A percentile compares a stretch with the other conserved stretches of the same genome.
Evolutionary conservation across 2,329 filamentous ascomycete genomes (phyloP).

Genomic region (Cyphellophora europaea): DNA sequence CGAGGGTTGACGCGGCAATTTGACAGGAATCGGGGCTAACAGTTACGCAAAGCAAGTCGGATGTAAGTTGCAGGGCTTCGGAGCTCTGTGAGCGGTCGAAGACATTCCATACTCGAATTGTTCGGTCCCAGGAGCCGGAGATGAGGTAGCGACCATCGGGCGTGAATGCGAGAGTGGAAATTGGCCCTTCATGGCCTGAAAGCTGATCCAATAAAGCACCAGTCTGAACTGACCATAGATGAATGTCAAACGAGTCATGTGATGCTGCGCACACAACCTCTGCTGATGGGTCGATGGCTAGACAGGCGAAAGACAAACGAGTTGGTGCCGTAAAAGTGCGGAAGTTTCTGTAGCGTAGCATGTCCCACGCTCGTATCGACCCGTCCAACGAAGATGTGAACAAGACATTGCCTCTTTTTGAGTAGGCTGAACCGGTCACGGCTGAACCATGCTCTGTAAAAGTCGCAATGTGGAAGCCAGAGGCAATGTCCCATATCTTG

Average conservation of each 20-base stretch:
- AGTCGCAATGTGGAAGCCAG: slow-evolving; percentile 94
- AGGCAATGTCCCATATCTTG: slow-evolving; percentile 95
- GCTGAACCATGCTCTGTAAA: slow-evolving; percentile 95
- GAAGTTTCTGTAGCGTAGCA: slow-evolving; percentile 94
- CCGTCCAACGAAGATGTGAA: slow-evolving; percentile 94
- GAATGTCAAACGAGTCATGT: slow-evolving; percentile 90
- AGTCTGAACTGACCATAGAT: slow-evolving; percentile 97
- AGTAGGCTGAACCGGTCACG: slow-evolving; percentile 86
- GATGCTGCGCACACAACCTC: slow-evolving; percentile 95
- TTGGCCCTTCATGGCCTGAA: slow-evolving; percentile 85
- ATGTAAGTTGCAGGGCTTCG: slow-evolving; percentile 83
- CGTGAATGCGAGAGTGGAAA: slow-evolving; percentile 80
- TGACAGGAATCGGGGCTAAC: slow-evolving; percentile 86
- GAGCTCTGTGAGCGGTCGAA: slow-evolving; percentile 91
- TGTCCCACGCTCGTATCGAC: slow-evolving; percentile 89
- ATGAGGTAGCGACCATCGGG: slow-evolving; percentile 75
- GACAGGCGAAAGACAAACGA: slow-evolving; percentile 80
- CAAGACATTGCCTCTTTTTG: slow-evolving; percentile 87
- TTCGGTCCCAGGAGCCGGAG: slow-evolving; percentile 94
- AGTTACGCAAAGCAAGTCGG: slow-evolving; percentile 78
- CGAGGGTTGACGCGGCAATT: slow-evolving; percentile 81
- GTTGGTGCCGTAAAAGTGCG: slow-evolving; percentile 92
- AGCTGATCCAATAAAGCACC: slow-evolving; percentile 88
- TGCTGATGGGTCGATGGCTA: slow-evolving; percentile 94
- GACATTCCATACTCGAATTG: slow-evolving; percentile 91